phyloP scores from a whole-genome alignment of 768 basidiomycete genomes.

The Termitomyces sp. region DNA sequence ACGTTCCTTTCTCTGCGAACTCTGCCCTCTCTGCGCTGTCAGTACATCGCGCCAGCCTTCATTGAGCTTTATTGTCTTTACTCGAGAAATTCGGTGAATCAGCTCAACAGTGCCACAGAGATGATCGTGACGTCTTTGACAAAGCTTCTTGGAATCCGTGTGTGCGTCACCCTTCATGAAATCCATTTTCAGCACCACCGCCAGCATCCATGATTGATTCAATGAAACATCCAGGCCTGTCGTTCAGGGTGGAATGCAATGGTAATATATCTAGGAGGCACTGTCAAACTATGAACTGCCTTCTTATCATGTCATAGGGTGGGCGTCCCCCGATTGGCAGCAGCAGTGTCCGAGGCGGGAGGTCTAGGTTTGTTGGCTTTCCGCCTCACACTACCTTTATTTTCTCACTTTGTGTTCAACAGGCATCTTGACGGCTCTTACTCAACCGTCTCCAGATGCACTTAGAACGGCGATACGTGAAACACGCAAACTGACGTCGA shows the following conservation, averaged over 20 bases:
- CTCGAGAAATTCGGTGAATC: not conserved
- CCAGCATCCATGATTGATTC: not conserved
- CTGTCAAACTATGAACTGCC: not conserved
- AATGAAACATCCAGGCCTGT: conserved; percentile 46
- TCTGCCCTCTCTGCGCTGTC: not conserved
- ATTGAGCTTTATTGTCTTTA: not conserved
- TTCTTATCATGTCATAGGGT: conserved; percentile 50
- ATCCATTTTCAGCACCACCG: not conserved
- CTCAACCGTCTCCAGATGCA: conserved; percentile 81
- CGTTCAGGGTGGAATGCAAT: conserved; percentile 91
- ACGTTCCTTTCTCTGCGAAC: not conserved
- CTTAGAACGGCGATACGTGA: conserved; percentile 76
- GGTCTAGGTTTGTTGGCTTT: conserved; percentile 53
- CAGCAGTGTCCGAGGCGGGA: conserved; percentile 79
- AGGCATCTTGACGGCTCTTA: conserved; percentile 84
- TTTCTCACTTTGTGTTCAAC: conserved; percentile 1
- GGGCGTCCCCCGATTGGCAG: conserved; percentile 65
- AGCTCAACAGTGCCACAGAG: conserved; percentile 2
- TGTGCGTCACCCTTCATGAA: not conserved
- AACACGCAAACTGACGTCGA: conserved; percentile 60
- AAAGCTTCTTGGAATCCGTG: conserved; percentile 1
- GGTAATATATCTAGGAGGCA: conserved; percentile 33
- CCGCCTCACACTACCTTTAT: not conserved
- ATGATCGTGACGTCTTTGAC: conserved; percentile 56
- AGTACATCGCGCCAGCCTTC: not conserved